Evolutionary conservation across 2,329 filamentous ascomycete genomes (phyloP).

Genomic region (Fusarium sp.): DNA sequence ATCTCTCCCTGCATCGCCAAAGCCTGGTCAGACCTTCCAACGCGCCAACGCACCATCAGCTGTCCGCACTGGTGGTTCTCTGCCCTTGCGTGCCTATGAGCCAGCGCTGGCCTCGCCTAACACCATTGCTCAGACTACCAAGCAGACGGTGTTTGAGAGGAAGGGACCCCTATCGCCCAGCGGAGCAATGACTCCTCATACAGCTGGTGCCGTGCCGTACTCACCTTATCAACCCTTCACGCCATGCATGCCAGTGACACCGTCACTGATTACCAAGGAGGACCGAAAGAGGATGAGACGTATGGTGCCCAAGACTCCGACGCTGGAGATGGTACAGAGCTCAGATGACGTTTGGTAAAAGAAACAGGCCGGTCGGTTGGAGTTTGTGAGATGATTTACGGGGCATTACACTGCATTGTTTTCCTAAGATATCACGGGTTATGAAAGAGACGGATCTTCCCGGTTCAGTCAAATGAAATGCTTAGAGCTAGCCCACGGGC

Average conservation of each 20-base stretch:
- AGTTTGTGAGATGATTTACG: constrained; percentile 10
- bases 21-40: constrained; percentile 62
- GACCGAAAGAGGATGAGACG: constrained; percentile 77
- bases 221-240: constrained; percentile 84
- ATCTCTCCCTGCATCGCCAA: constrained; percentile 62
- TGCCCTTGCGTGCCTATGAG: constrained; percentile 73
- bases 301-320: constrained; percentile 72
- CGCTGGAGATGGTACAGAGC: constrained; percentile 70
- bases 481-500: constrained; percentile 21
- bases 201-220: constrained; percentile 74
- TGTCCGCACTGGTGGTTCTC: constrained; percentile 65
- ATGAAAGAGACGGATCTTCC: constrained; percentile 26
- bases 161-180: constrained; percentile 65
- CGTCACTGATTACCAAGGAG: constrained; percentile 76
- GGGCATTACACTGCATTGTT: constrained; percentile 28
- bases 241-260: constrained; percentile 79
- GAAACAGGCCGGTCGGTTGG: neutral
- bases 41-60: constrained; percentile 64
- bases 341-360: constrained; percentile 73
- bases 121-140: constrained; percentile 61
- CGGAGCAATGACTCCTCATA: constrained; percentile 71
- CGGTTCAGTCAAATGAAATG: constrained; percentile 13
- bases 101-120: constrained; percentile 64
- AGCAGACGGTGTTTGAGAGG: constrained; percentile 74
- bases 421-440: constrained; percentile 44